These are phyloP conservation scores for Diaporthe eres DNA, from an alignment of 2,329 filamentous ascomycete genomes.

Conservation along the genomic window DNA sequence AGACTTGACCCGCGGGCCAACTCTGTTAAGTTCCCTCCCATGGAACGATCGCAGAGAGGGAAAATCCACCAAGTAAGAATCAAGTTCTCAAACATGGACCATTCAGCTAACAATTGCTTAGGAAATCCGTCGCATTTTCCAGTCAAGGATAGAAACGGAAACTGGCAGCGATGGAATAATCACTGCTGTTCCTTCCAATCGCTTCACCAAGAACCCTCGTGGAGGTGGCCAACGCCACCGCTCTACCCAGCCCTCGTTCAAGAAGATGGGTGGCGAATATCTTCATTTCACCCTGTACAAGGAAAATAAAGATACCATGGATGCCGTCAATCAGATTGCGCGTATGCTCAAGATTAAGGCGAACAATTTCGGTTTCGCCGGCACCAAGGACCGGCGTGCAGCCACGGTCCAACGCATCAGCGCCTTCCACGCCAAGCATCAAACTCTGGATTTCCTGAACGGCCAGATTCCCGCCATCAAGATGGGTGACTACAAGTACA, in stretches of 20 bases:
- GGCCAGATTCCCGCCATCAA: conserved; percentile 72
- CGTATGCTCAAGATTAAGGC: conserved; percentile 81
- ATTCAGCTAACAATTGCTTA: conserved; percentile 46
- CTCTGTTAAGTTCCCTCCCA: conserved; percentile 55
- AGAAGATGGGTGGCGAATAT: conserved; percentile 74
- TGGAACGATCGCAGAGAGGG: conserved; percentile 61
- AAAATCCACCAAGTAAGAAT: conserved; percentile 63
- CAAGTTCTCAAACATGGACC: not conserved
- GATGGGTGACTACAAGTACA: conserved; percentile 87
- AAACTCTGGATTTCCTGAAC: conserved; percentile 77
- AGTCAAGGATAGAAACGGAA: conserved; percentile 81
- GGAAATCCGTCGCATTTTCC: conserved; percentile 83
- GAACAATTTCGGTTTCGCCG: conserved; percentile 81
- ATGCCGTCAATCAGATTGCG: conserved; percentile 83
- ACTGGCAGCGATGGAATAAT: conserved; percentile 73
- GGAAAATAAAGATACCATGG: conserved; percentile 98
- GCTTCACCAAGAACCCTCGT: conserved; percentile 57
- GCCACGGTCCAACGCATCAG: conserved; percentile 89
- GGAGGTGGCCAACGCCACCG: conserved; percentile 49
- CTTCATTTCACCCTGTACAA: conserved; percentile 95
- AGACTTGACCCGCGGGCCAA: conserved; percentile 48
- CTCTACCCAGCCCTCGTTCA: conserved; percentile 38
- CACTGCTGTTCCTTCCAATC: conserved; percentile 74
- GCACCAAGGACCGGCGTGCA: conserved; percentile 91
- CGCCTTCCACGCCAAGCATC: conserved; percentile 63